Conservation (phyloP, 2,329 filamentous ascomycete species). For the Sclerotiophoma versabilis region DNA sequence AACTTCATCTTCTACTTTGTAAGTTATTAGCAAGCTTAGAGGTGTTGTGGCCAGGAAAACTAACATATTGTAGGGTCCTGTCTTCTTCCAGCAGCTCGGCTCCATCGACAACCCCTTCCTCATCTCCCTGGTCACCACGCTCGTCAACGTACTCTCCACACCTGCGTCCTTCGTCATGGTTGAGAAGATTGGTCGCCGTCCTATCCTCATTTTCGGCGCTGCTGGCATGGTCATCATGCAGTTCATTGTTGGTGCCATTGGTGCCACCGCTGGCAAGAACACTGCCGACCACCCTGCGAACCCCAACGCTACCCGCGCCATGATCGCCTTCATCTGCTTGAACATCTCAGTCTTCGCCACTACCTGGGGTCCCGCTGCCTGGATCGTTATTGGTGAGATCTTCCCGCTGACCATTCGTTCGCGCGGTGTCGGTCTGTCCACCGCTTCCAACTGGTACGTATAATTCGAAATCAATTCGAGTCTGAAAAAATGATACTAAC, state of each 20-base stretch:
- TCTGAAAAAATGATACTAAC: neutral
- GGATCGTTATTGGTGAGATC: constrained; percentile 84
- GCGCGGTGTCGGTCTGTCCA: constrained; percentile 85
- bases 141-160: constrained; percentile 87
- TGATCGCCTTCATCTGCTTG: constrained; percentile 90
- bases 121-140: constrained; percentile 83
- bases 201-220: constrained; percentile 79
- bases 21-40: no score
- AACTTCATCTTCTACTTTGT: constrained; percentile 81
- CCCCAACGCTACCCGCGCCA: constrained; percentile 41
- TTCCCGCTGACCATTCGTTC: constrained; percentile 90
- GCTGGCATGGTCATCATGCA: constrained; percentile 84
- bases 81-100: constrained; percentile 81
- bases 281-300: constrained; percentile 48
- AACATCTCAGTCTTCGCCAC: constrained; percentile 92
- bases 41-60: neutral
- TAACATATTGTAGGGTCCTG: constrained; percentile 55
- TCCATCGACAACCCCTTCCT: constrained; percentile 78
- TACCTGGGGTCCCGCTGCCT: constrained; percentile 81
- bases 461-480: neutral
- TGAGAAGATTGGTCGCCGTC: constrained; percentile 81
- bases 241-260: constrained; percentile 80
- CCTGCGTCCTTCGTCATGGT: constrained; percentile 86
- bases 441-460: constrained; percentile 56
- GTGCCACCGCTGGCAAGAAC: constrained; percentile 47